phyloP scores from a whole-genome alignment of 1,139 yeast genomes.

The Casaregolazyma lundiana region DNA sequence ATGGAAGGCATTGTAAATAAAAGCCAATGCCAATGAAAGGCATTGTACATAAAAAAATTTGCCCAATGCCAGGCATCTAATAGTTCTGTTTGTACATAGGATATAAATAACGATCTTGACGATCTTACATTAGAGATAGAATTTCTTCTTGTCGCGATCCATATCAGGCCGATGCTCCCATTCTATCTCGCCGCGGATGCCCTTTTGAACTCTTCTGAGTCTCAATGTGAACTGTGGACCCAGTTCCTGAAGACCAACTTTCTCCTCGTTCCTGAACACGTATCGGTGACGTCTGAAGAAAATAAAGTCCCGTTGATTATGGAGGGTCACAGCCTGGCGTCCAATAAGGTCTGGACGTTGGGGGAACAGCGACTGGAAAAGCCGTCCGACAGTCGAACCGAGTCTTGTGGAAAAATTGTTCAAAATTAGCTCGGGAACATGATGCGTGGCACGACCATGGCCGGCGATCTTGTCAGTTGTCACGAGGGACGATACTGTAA shows the following conservation, averaged over 20 bases:
- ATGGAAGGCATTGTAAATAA: conserved; percentile 1
- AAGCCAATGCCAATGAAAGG: no score
- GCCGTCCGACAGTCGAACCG: conserved; percentile 87
- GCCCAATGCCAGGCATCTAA: no score
- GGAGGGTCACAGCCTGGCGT: conserved; percentile 90
- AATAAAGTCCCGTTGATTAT: conserved; percentile 91
- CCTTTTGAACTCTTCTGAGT: conserved; percentile 83
- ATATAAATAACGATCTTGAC: conserved; percentile 4
- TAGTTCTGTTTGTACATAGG: conserved; percentile 12
- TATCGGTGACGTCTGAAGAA: conserved; percentile 95
- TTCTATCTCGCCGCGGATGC: conserved; percentile 83
- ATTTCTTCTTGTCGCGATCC: conserved; percentile 94
- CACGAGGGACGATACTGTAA: conserved; percentile 72
- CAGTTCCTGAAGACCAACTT: conserved; percentile 89
- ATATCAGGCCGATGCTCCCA: conserved; percentile 97
- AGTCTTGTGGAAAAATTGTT: conserved; percentile 89
- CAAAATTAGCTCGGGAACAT: conserved; percentile 84
- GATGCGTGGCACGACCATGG: conserved; percentile 87
- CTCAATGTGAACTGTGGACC: conserved; percentile 96
- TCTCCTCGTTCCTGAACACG: conserved; percentile 80
- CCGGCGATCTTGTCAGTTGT: conserved; percentile 54
- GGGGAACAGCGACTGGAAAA: conserved; percentile 90
- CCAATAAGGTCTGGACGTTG: conserved; percentile 91
- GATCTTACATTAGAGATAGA: conserved; percentile 51
- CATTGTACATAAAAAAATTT: no score